A percentile compares a stretch with the other conserved stretches of the same genome.
phyloP scores from a whole-genome alignment of 2,329 filamentous ascomycete species.

The Trichoderma simmonsii region DNA sequence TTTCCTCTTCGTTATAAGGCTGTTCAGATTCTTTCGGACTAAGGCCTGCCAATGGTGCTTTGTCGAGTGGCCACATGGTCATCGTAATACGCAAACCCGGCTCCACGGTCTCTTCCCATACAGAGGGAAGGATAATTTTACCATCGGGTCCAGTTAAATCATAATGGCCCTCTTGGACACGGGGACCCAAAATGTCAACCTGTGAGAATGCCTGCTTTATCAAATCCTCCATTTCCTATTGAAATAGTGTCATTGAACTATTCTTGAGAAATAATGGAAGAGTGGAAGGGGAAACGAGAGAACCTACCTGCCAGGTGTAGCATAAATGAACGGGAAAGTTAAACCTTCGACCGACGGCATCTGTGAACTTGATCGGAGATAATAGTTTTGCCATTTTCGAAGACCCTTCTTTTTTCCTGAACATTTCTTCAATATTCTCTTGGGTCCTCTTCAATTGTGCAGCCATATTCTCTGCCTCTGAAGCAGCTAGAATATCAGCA shows the following conservation, averaged over 20 bases:
- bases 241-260: constrained; percentile 10
- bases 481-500: constrained; percentile 41
- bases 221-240: constrained; percentile 79
- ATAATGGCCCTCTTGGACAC: constrained; percentile 76
- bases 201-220: constrained; percentile 84
- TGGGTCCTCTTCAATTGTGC: background rate
- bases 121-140: constrained; percentile 72
- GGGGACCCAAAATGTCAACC: constrained; percentile 70
- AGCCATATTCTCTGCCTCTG: constrained; percentile 46
- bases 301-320: constrained; percentile 71
- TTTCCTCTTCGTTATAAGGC: background rate
- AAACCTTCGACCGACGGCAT: constrained; percentile 89
- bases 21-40: constrained; percentile 12
- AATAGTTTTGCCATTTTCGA: constrained; percentile 56
- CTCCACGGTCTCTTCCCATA: constrained; percentile 79
- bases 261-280: no score
- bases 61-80: constrained; percentile 59
- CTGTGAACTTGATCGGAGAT: constrained; percentile 81
- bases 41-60: constrained; percentile 29
- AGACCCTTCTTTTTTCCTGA: constrained; percentile 47
- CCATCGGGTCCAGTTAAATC: constrained; percentile 76
- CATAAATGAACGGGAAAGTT: constrained; percentile 87
- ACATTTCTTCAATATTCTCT: constrained; percentile 44
- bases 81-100: constrained; percentile 60
- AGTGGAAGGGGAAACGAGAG: no score